phyloP scores from a whole-genome alignment of 176 grass and related monocot species.

The Alopecurus myosuroides region DNA sequence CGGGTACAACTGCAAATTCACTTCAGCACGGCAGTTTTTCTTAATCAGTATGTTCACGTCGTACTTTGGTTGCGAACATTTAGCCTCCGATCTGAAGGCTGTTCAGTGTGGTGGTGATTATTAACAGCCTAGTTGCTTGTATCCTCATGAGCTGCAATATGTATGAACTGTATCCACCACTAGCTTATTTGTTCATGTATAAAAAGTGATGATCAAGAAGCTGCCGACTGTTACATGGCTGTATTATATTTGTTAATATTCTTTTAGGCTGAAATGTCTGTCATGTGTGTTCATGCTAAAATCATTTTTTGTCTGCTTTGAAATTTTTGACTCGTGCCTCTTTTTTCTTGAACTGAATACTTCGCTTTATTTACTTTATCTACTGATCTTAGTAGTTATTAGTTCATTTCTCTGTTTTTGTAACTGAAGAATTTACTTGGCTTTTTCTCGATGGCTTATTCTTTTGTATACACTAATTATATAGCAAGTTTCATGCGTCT shows the following conservation, averaged over 20 bases:
- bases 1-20: too few species aligned
- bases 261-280: not conserved
- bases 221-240: too few species aligned
- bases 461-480: not conserved
- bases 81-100: not conserved
- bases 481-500: not conserved
- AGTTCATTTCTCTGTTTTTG: not conserved
- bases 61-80: too few species aligned
- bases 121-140: too few species aligned
- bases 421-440: not conserved
- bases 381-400: not conserved
- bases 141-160: too few species aligned
- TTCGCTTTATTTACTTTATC: too few species aligned
- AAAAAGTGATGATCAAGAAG: too few species aligned
- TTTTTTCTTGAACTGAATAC: not conserved
- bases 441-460: not conserved
- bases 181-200: too few species aligned
- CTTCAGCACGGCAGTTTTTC: too few species aligned
- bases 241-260: not conserved
- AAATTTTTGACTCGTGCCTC: not conserved
- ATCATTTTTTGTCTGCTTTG: not conserved
- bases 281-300: not conserved
- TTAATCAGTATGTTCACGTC: too few species aligned
- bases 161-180: too few species aligned
- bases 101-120: not conserved